Percentiles rank a stretch among this genome's conserved stretches.
phyloP scores from a whole-genome alignment of 208 protist species.

The Phytomonas francai region DNA sequence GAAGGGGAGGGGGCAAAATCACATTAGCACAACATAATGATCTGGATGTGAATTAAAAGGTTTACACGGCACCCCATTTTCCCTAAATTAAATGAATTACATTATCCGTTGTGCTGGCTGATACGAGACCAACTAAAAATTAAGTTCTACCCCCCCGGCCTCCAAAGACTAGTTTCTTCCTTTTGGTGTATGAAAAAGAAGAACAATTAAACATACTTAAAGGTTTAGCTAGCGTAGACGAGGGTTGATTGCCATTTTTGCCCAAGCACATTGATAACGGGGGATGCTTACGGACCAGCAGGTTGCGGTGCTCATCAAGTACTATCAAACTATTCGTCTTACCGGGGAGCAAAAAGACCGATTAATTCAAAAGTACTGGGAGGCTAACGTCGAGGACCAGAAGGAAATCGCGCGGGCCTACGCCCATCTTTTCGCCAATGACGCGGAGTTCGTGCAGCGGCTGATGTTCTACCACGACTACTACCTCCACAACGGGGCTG shows the following conservation, averaged over 20 bases:
- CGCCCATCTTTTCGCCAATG: conserved; percentile 50
- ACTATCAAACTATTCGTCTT: conserved; percentile 57
- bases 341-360: conserved; percentile 50
- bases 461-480: conserved; percentile 56
- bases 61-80: no score
- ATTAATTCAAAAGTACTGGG: conserved; percentile 69
- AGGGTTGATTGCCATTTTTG: background rate
- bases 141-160: background rate
- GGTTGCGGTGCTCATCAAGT: conserved; percentile 47
- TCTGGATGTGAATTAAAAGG: no score
- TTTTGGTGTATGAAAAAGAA: background rate
- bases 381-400: conserved; percentile 47
- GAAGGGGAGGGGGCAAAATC: background rate
- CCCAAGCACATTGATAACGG: background rate
- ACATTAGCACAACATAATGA: no score
- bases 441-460: conserved; percentile 65
- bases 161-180: no score
- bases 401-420: conserved; percentile 66
- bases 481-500: background rate
- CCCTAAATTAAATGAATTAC: no score
- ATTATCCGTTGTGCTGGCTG: no score
- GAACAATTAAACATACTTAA: background rate
- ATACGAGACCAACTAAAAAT: no score
- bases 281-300: conserved; percentile 64
- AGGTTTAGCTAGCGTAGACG: background rate